A percentile compares a stretch with the other conserved stretches of the same genome.
These are phyloP conservation scores for Fraxinus baroniana DNA, from an alignment of 305 asterid species.

Conservation along the genomic window DNA sequence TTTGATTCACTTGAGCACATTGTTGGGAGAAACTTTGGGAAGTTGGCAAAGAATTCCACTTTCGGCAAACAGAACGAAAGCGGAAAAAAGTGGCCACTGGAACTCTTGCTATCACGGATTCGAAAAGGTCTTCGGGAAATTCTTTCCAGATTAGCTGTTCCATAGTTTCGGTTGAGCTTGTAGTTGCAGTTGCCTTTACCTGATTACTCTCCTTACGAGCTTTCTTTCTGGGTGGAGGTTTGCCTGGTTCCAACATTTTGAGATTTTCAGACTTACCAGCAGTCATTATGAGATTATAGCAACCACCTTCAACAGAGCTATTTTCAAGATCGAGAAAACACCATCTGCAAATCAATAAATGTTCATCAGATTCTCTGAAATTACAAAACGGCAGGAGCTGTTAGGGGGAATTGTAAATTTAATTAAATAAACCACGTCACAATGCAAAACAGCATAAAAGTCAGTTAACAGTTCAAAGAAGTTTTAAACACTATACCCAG, in stretches of 20 bases:
- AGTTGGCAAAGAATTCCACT: slow-evolving; percentile 75
- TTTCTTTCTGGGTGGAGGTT: slow-evolving; percentile 74
- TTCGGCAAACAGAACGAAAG: slow-evolving; percentile 71
- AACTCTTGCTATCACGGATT: slow-evolving; percentile 87
- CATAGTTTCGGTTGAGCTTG: slow-evolving; percentile 53
- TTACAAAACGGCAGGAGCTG: not conserved
- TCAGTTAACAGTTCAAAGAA: not conserved
- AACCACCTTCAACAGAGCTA: slow-evolving; percentile 50
- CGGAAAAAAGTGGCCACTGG: slow-evolving; percentile 82
- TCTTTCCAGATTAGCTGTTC: slow-evolving; percentile 82
- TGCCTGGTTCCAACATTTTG: slow-evolving; percentile 85
- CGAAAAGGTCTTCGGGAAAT: slow-evolving; percentile 91
- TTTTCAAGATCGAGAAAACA: slow-evolving; percentile 58
- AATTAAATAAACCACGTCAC: not conserved
- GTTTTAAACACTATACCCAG: not conserved
- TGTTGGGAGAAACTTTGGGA: slow-evolving; percentile 82
- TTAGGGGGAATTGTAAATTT: not conserved
- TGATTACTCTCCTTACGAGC: slow-evolving; percentile 59
- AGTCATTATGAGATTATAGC: slow-evolving; percentile 67
- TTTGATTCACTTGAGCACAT: slow-evolving; percentile 55
- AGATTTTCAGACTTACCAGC: slow-evolving; percentile 75
- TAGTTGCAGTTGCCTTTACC: slow-evolving; percentile 42
- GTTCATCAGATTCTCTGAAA: not conserved
- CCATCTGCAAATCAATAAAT: slow-evolving; percentile 45
- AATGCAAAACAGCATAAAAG: not conserved